Evolutionary conservation across 257 asterid species (phyloP).

Genomic region (Haberlea rhodopensis): DNA sequence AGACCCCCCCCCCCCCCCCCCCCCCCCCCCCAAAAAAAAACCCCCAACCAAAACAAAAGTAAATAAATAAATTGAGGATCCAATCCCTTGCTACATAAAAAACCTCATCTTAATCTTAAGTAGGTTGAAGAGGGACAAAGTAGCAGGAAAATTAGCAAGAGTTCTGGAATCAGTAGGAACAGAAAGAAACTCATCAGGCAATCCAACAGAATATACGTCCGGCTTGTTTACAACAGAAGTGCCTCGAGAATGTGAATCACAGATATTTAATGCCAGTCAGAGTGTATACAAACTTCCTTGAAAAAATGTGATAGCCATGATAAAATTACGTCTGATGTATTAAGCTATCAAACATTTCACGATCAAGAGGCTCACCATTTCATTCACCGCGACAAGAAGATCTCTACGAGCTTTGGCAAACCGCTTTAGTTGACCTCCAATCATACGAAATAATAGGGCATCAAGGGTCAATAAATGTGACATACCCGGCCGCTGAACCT

Average conservation of each 20-base stretch:
- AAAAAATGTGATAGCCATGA: background rate
- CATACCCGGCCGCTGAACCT: constrained; percentile 99
- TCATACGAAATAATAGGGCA: constrained; percentile 89
- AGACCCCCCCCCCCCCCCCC: no score
- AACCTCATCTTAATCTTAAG: no score
- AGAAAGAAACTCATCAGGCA: background rate
- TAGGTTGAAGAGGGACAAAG: no score
- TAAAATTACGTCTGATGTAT: constrained; percentile 6
- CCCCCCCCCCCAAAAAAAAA: no score
- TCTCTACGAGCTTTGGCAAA: constrained; percentile 98
- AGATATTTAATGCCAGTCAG: constrained; percentile 4
- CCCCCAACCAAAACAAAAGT: no score
- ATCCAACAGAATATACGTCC: background rate
- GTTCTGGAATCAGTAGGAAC: background rate
- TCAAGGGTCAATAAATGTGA: constrained; percentile 78
- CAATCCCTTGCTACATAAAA: no score
- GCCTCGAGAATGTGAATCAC: background rate
- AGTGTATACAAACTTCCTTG: constrained; percentile 16
- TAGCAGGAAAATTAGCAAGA: background rate
- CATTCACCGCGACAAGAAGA: constrained; percentile 91
- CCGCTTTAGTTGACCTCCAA: constrained; percentile 95
- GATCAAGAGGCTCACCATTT: constrained; percentile 68
- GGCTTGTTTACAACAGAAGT: constrained; percentile 1
- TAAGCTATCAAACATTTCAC: constrained; percentile 1
- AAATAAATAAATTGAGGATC: no score